These are phyloP conservation scores for Cercospora beticola DNA, from an alignment of 2,329 filamentous ascomycete genomes.

Conservation along the genomic window DNA sequence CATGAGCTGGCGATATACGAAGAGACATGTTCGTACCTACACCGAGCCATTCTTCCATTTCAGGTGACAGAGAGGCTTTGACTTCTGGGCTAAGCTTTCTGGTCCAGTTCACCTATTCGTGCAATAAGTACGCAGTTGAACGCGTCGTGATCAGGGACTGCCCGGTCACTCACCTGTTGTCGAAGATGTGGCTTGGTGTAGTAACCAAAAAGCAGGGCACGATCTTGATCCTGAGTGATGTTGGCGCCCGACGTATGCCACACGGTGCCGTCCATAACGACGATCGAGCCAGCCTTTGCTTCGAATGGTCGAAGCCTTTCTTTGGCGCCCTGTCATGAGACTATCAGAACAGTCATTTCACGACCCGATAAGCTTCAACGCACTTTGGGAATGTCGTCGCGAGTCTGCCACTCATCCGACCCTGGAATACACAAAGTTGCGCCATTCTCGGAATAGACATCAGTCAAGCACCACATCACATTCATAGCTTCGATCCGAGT, in stretches of 20 bases:
- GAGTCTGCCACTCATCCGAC: neutral
- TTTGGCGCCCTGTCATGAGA: neutral
- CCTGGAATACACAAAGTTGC: neutral
- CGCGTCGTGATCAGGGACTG: neutral
- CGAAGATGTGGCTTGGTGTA: slow-evolving; percentile 1
- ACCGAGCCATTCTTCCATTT: slow-evolving; percentile 8
- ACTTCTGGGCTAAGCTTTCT: slow-evolving; percentile 14
- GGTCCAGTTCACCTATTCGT: slow-evolving; percentile 20
- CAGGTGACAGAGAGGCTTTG: slow-evolving; percentile 8
- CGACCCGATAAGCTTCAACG: neutral
- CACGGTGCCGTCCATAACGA: slow-evolving; percentile 20
- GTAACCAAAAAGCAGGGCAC: slow-evolving; percentile 18
- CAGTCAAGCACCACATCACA: neutral
- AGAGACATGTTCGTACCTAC: neutral
- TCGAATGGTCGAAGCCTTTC: slow-evolving; percentile 14
- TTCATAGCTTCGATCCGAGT: neutral
- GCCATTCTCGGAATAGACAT: neutral
- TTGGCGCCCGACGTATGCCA: slow-evolving; percentile 20
- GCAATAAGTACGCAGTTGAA: neutral
- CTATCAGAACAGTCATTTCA: neutral
- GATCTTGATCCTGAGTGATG: slow-evolving; percentile 14
- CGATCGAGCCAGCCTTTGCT: slow-evolving; percentile 17
- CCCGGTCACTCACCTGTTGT: neutral
- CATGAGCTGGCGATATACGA: neutral
- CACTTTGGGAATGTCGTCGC: neutral